Percentiles rank a stretch among this genome's conserved stretches.
These are phyloP conservation scores for Xylariaceae sp. DNA, from an alignment of 2,329 filamentous ascomycete genomes.

Conservation along the genomic window DNA sequence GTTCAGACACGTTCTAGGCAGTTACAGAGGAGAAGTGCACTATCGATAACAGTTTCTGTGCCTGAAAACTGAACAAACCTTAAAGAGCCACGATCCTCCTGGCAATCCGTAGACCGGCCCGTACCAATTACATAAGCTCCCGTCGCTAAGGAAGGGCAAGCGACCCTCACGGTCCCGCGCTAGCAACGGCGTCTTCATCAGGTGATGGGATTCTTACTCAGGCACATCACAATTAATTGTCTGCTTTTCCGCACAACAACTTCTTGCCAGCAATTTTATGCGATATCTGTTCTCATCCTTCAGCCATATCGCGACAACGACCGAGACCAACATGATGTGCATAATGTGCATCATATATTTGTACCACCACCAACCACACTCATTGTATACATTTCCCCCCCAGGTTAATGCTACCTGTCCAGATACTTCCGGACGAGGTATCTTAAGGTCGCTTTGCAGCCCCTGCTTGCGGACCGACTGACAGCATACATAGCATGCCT, in stretches of 20 bases:
- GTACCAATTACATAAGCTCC: neutral
- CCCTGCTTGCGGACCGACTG: slow-evolving; percentile 9
- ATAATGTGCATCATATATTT: slow-evolving; percentile 2
- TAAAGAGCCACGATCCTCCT: too few relatives aligned
- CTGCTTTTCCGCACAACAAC: neutral
- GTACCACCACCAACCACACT: slow-evolving; percentile 2
- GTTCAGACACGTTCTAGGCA: neutral
- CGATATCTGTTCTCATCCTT: neutral
- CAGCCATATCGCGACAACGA: neutral
- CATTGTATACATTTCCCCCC: too few relatives aligned
- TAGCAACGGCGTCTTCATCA: slow-evolving; percentile 21
- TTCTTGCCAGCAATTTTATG: neutral
- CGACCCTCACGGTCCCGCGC: neutral
- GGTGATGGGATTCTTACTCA: neutral
- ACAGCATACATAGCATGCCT: slow-evolving; percentile 10
- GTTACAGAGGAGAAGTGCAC: neutral
- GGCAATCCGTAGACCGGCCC: neutral
- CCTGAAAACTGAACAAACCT: too few relatives aligned
- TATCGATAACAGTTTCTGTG: neutral
- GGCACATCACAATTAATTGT: neutral
- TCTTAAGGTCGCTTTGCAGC: neutral
- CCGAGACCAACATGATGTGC: slow-evolving; percentile 1
- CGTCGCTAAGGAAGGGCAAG: neutral
- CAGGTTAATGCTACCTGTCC: neutral
- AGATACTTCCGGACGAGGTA: neutral